Evolutionary conservation across 2,329 filamentous ascomycete genomes (phyloP), one percentile per base, ranked within the genome.

Genomic region (Trichoderma guizhouense): DNA sequence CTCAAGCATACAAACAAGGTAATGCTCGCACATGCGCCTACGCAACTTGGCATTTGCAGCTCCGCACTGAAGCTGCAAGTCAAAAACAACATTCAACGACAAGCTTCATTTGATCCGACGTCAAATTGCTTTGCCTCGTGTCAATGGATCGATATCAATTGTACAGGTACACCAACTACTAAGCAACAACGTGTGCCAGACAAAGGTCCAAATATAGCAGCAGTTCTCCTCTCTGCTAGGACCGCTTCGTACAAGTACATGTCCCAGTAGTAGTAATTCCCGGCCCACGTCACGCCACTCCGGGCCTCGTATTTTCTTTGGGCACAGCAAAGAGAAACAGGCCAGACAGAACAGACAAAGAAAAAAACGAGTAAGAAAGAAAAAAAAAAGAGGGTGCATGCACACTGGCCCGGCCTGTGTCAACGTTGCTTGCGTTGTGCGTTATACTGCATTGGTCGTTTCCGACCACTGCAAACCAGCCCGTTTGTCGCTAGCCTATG

Each of bases 371-470:
- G 28, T 30, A 30, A 7, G 28, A 12, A 30, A n/a, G n/a, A 21
- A n/a, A 15, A 60, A 32, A 47, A 26, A 69, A 61, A 36, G 55
- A 66, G 64, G 51, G 64, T 57, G 64, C 63, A 43, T 55, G 55
- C 32, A 36, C 34, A 36, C 34, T 36, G 34, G 34, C 34, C 34
- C 11, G 43, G n/a, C 43, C 34, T 30, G 66, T 61, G 57, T 69
- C 66, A 69, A 69, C 66, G 66, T 69, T 69, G 66, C 66, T 51
- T 69, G 66, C 66, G 57, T 69, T 43, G 26, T 69, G 66, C 66
- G 66, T 69, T 43, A 39, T 43, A 51, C 66, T 62, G 66, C 66
- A 62, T 69, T 61, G 26, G 66, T 62, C 66, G 55, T 30, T 39
- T 62, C 32, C 57, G 55, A 69, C 66, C 57, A 58, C 64, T 21